Base-by-base conservation (phyloP, 768 basidiomycete species). In the Amanita pseudoporphyria region DNA sequence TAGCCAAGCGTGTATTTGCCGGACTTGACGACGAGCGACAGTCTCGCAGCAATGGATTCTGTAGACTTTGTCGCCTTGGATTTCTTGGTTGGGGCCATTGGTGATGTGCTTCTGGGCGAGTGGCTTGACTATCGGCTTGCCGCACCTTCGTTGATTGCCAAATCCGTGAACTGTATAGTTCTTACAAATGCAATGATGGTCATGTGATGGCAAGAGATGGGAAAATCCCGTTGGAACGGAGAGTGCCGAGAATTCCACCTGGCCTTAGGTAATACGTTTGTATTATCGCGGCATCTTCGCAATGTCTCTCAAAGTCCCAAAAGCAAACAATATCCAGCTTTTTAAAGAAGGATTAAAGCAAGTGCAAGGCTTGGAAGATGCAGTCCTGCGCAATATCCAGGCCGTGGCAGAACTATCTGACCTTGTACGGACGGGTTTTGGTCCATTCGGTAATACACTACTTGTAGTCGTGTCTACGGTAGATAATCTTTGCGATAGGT, bases 1-100 rank as follows among this genome's bases (percentile, higher is more conserved):
- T 97, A 97, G 54, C 96, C 96, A 54, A 98, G 77, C 48, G 79
- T 76, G 82, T 92, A 98, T 72, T 97, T 95, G 58, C 95, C 95
- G 57, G 94, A 97, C 79, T 98, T 98, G 68, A 97, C 92, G 67
- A 96, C 94, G 62, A 99, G 90, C 46, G 87, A 82, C 53, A 95
- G 85, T 62, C 86, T 83, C 60, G 93, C 81, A 58, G 91, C 74
- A 71, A 97, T 94, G 59, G 88, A 92, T 76, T 96, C 93, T 61
- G 82, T 86, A 58, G 83, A 84, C 75, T 96, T 97, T 63, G 90
- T 65, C 32, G 93, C 78, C 74, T 96, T 97, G 63, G 88, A 87
- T 74, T 94, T 96, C 73, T 93, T 95, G 59, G 86, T 82, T 58
- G 91, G 88, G 62, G 93, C 91, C 92, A 96, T 95, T 72, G 71